phyloP scores from a whole-genome alignment of 106 monocot genomes.

The Dendrobium catenatum region DNA sequence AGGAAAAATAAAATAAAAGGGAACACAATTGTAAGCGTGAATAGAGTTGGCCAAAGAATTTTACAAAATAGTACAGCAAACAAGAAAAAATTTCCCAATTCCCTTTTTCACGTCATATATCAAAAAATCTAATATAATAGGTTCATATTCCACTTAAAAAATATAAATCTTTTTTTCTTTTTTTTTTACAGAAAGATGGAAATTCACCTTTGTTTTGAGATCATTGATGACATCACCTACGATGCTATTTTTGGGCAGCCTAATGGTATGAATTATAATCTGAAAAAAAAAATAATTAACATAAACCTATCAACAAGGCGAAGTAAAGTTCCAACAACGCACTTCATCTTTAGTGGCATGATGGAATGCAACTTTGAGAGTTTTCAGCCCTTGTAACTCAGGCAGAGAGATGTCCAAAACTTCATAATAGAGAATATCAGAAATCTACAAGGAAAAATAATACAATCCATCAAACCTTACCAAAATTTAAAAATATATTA shows the following conservation, averaged over 20 bases:
- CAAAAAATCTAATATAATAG: neutral
- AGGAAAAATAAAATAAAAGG: neutral
- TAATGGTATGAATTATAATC: constrained; percentile 65
- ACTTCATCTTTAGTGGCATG: constrained; percentile 95
- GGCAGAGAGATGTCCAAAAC: constrained; percentile 92
- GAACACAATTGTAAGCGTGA: neutral
- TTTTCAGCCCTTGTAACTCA: constrained; percentile 86
- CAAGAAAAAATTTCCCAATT: neutral
- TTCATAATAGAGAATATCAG: constrained; percentile 97
- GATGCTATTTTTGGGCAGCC: constrained; percentile 74
- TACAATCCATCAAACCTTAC: neutral
- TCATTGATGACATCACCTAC: constrained; percentile 76
- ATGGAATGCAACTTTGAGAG: constrained; percentile 97
- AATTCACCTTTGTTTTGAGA: constrained; percentile 69
- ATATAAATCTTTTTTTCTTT: neutral
- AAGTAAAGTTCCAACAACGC: neutral
- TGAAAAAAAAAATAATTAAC: constrained; percentile 18
- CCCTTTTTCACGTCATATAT: neutral
- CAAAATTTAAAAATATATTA: neutral
- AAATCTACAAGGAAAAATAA: constrained; percentile 42
- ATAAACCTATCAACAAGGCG: neutral
- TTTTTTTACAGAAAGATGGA: neutral
- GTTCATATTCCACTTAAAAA: neutral
- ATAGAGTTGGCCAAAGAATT: neutral
- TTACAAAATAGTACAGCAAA: neutral